These are phyloP conservation scores for Acanthamoeba triangularis DNA, from an alignment of 208 protist genomes.

Conservation along the genomic window DNA sequence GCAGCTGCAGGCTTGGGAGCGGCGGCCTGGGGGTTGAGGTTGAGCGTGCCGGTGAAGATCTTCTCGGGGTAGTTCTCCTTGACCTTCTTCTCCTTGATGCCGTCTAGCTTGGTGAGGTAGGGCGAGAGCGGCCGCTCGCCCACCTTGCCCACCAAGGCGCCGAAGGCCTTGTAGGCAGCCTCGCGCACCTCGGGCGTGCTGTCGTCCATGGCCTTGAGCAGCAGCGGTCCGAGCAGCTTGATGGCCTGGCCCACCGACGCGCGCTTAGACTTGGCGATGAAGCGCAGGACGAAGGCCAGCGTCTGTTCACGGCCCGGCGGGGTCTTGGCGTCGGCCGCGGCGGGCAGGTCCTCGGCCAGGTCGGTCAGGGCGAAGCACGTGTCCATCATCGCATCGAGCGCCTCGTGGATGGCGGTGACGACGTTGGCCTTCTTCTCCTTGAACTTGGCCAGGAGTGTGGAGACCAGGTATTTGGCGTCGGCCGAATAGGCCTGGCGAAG, in stretches of 20 bases:
- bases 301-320: conserved; percentile 23
- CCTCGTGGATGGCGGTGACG: conserved; percentile 68
- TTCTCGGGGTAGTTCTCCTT: conserved; percentile 74
- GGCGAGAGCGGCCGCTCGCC: conserved; percentile 73
- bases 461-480: conserved; percentile 47
- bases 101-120: conserved; percentile 73
- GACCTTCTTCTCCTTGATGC: conserved; percentile 81
- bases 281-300: conserved; percentile 16
- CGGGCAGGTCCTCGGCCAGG: conserved; percentile 20
- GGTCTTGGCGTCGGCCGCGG: conserved; percentile 66
- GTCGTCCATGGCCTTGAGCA: conserved; percentile 77
- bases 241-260: conserved; percentile 66
- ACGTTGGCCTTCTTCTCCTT: conserved; percentile 86
- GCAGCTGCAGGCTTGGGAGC: too few relatives aligned
- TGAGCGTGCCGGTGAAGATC: conserved; percentile 57
- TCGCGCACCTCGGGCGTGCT: conserved; percentile 77
- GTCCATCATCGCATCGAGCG: conserved; percentile 53
- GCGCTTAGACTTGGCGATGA: conserved; percentile 70
- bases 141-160: conserved; percentile 51
- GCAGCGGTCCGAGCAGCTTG: conserved; percentile 41
- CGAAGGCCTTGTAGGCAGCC: conserved; percentile 79
- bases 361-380: conserved; percentile 48
- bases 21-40: conserved; percentile 14
- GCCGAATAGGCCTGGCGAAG: conserved; percentile 71
- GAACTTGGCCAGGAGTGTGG: conserved; percentile 77